Evolutionary conservation across 1,139 yeast genomes (phyloP).

Genomic region (Candida buenavistaensis): DNA sequence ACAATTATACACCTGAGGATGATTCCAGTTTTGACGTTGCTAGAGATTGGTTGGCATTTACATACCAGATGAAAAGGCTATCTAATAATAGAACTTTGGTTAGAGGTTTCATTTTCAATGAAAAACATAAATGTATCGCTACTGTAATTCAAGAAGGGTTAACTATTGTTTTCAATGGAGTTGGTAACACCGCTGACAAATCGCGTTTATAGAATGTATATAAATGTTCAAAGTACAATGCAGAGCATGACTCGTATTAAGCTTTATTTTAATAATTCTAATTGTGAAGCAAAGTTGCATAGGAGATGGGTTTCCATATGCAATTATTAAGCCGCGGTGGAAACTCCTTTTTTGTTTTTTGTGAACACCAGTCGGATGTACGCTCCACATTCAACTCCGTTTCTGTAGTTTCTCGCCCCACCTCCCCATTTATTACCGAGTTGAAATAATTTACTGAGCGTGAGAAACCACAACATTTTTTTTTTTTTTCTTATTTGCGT

Average conservation of each 20-base stretch:
- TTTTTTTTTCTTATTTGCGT: too few relatives aligned
- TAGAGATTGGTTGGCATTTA: constrained; percentile 41
- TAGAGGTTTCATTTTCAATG: constrained; percentile 38
- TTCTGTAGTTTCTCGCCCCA: too few relatives aligned
- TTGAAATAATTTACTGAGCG: too few relatives aligned
- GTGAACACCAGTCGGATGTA: too few relatives aligned
- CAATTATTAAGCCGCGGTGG: neutral
- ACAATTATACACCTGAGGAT: constrained; percentile 22
- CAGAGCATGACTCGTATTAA: too few relatives aligned
- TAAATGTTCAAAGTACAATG: too few relatives aligned
- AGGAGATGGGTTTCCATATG: neutral
- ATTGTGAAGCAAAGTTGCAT: neutral
- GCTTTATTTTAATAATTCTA: too few relatives aligned
- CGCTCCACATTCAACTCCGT: too few relatives aligned
- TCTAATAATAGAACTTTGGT: constrained; percentile 40
- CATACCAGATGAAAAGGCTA: constrained; percentile 38
- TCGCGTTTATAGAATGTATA: constrained; percentile 12
- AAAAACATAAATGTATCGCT: constrained; percentile 37
- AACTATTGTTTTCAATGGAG: constrained; percentile 30
- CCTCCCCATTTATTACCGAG: too few relatives aligned
- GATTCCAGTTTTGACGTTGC: constrained; percentile 33
- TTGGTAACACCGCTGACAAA: constrained; percentile 24
- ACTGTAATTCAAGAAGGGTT: constrained; percentile 48
- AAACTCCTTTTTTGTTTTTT: neutral
- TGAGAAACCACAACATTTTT: too few relatives aligned